Percentiles rank a stretch among this genome's conserved stretches.
These are phyloP conservation scores for Plasmodium coatneyi DNA, from an alignment of 169 alveolate genomes.

Conservation along the genomic window DNA sequence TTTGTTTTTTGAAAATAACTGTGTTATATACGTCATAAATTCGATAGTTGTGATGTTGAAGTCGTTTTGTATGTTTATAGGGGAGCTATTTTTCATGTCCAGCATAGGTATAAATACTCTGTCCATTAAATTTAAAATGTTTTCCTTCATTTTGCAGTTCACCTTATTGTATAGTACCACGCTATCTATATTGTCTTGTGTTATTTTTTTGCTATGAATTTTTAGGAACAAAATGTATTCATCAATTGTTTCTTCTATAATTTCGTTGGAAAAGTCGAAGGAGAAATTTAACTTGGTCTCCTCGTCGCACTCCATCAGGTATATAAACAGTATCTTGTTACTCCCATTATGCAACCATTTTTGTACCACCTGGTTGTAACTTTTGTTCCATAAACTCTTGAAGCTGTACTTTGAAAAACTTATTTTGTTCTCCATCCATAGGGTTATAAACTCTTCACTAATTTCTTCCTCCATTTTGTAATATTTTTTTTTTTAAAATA, in stretches of 20 bases:
- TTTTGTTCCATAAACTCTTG: constrained; percentile 35
- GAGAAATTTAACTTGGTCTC: constrained; percentile 21
- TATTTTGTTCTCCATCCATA: constrained; percentile 53
- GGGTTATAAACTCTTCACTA: constrained; percentile 42
- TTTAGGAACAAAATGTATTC: constrained; percentile 64
- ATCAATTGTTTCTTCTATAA: constrained; percentile 54
- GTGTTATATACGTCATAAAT: constrained; percentile 70
- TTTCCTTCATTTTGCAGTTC: constrained; percentile 49
- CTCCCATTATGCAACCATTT: constrained; percentile 23
- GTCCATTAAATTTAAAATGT: constrained; percentile 69
- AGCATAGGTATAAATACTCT: constrained; percentile 52
- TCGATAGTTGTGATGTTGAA: constrained; percentile 66
- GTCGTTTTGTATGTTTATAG: constrained; percentile 66
- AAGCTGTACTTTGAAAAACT: constrained; percentile 50
- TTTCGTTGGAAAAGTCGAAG: constrained; percentile 54
- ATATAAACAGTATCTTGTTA: constrained; percentile 61
- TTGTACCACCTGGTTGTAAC: constrained; percentile 35
- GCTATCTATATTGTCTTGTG: constrained; percentile 56
- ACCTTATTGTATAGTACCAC: constrained; percentile 43
- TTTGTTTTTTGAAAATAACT: constrained; percentile 43
- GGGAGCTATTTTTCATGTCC: constrained; percentile 54
- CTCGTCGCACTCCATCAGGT: constrained; percentile 10
- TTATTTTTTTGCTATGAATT: constrained; percentile 38
- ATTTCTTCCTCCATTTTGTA: constrained; percentile 22
- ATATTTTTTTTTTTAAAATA: constrained; percentile 8